Base-by-base conservation (phyloP, 352 stramenopile species). In the Pythium utonaiense region DNA sequence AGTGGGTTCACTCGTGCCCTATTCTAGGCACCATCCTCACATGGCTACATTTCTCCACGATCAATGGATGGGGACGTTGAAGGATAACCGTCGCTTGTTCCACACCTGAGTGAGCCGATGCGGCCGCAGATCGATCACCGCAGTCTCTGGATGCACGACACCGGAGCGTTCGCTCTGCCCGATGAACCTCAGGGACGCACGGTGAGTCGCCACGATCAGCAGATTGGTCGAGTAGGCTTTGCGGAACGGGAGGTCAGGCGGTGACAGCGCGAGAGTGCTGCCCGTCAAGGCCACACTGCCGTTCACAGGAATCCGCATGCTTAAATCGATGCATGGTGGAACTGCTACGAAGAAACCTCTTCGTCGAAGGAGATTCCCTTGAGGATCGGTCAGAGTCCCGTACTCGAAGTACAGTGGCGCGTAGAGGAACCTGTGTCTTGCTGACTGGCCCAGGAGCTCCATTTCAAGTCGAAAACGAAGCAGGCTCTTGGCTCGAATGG, bases 391-490 rank as follows among this genome's bases (percentile, higher is more conserved):
- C 7, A 61, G 17, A 12, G 54, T 52, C 21, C 56, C 56, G 31
- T 49, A 62, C 31, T 40, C 44, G n/a, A 62, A 62, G 47, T 56
- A 56, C 8, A 56, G 33, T 8, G 56, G 56, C 13, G 56, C 56
- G 56, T 55, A 55, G 17, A 62, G 44, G 19, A 56, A 62, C 31
- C 54, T 41, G 9, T 33, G 16, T 10, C 44, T 22, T 1, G 6
- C 28, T 6, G 14, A 19, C 16, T 24, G 22, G 3, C 34, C 31
- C 24, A 8, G 6, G 41, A 61, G 40, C 30, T 61, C 54, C 54
- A 61, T 61, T 21, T 53, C 54, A 16, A 61, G 13, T 3, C 54
- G 54, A 16, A 45, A 53, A 0, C 54, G 54, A 16, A 61, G 54
- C 10, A 60, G 38, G 24, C 53, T 60, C 33, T 30, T 47, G 19